Percentiles rank a stretch among this genome's conserved stretches.
Evolutionary conservation across 768 basidiomycete genomes (phyloP).

Genomic region (Rhizopogon vesiculosus): DNA sequence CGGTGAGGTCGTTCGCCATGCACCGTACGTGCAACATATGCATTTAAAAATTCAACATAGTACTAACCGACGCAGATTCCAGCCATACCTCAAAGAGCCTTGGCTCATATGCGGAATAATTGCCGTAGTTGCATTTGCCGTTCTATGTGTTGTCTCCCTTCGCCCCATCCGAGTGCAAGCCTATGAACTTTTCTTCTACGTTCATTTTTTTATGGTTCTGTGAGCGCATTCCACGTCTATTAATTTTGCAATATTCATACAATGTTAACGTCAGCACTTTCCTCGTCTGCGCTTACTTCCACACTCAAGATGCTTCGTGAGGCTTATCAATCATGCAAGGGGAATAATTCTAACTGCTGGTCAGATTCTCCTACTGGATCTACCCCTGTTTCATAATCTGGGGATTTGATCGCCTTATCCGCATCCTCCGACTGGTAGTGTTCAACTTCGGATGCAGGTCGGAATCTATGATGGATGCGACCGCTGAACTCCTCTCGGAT

Average conservation of each 20-base stretch:
- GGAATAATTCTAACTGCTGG: conserved; percentile 7
- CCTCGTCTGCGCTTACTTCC: conserved; percentile 27
- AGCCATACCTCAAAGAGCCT: background rate
- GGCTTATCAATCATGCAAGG: conserved; percentile 7
- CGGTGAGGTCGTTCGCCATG: conserved; percentile 29
- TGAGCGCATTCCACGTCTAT: conserved; percentile 12
- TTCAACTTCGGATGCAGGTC: conserved; percentile 23
- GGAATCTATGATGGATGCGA: no score
- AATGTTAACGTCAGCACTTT: conserved; percentile 18
- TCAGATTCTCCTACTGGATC: conserved; percentile 21
- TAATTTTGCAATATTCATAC: background rate
- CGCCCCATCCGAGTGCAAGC: conserved; percentile 39
- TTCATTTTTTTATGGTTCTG: conserved; percentile 38
- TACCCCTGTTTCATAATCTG: conserved; percentile 49
- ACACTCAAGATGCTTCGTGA: conserved; percentile 12
- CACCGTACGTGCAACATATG: background rate
- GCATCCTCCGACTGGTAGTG: conserved; percentile 34
- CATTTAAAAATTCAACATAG: background rate
- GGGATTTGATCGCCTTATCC: conserved; percentile 46
- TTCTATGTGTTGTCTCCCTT: conserved; percentile 39
- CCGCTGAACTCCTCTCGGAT: conserved; percentile 18
- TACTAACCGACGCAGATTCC: background rate
- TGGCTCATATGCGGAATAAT: conserved; percentile 24
- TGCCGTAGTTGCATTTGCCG: conserved; percentile 32
- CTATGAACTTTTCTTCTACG: conserved; percentile 45